A percentile compares a stretch with the other conserved stretches of the same genome.
Evolutionary conservation across 163 green algal species (phyloP).

Genomic region (Picocystis sp.): DNA sequence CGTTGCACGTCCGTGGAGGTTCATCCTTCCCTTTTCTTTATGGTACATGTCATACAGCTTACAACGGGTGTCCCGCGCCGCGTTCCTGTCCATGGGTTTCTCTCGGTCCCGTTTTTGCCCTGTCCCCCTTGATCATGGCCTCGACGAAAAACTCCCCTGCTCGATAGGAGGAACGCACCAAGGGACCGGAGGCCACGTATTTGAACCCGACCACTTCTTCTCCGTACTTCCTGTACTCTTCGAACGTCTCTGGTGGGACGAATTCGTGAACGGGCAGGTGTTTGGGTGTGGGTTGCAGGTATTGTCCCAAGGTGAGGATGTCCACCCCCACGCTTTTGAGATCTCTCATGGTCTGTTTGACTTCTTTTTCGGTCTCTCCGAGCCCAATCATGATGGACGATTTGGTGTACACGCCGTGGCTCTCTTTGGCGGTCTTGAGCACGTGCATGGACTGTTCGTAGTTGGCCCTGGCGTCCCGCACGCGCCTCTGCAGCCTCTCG

Average conservation of each 20-base stretch:
- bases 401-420: conserved; percentile 60
- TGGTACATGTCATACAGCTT: too few species aligned
- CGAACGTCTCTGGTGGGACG: conserved; percentile 77
- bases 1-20: too few species aligned
- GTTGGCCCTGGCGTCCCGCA: conserved; percentile 55
- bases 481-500: conserved; percentile 39
- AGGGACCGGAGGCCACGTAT: conserved; percentile 64
- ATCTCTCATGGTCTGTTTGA: conserved; percentile 64
- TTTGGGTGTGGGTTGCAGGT: conserved; percentile 73
- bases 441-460: conserved; percentile 58
- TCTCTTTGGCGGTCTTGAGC: conserved; percentile 36
- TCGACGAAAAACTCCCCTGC: conserved; percentile 65
- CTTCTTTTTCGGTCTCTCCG: conserved; percentile 33
- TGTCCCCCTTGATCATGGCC: conserved; percentile 50
- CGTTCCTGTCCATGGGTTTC: too few species aligned
- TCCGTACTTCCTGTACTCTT: conserved; percentile 63
- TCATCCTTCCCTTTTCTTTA: too few species aligned
- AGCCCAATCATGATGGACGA: conserved; percentile 80
- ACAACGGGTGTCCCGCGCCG: too few species aligned
- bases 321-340: conserved; percentile 66
- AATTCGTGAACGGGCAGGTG: conserved; percentile 68
- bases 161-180: conserved; percentile 65
- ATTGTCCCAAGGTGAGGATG: conserved; percentile 89
- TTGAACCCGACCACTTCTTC: conserved; percentile 57
- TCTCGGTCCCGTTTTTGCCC: conserved; percentile 1